Evolutionary conservation across 2,329 filamentous ascomycete species (phyloP).

Genomic region (Ceratocystis huliohia): DNA sequence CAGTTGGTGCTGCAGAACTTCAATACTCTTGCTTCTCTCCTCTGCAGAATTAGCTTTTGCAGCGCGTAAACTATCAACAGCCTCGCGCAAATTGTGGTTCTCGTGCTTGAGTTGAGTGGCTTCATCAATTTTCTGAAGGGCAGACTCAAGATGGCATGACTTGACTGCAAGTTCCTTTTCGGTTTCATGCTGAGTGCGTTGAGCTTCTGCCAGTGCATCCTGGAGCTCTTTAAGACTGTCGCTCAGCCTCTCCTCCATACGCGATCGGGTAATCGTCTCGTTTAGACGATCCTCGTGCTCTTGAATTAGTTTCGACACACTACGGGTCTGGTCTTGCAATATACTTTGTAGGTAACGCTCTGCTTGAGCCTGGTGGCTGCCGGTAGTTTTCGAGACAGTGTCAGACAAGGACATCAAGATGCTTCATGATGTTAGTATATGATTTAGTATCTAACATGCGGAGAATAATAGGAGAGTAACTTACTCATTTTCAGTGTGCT

Average conservation of each 20-base stretch:
- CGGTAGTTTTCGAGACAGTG: not conserved
- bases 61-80: constrained; percentile 1
- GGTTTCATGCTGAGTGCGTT: not conserved
- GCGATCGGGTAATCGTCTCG: not conserved
- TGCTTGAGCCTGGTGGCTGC: not conserved
- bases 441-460: not conserved
- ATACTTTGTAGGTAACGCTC: not conserved
- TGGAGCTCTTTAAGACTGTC: constrained; percentile 14
- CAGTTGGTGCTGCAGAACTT: constrained; percentile 8
- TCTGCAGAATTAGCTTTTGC: not conserved
- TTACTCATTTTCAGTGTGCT: constrained; percentile 11
- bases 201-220: constrained; percentile 11
- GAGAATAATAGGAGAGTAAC: not conserved
- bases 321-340: not conserved
- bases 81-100: constrained; percentile 10
- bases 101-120: constrained; percentile 5
- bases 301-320: constrained; percentile 2
- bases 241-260: not conserved
- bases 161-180: constrained; percentile 16
- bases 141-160: constrained; percentile 8
- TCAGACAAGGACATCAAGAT: constrained; percentile 13
- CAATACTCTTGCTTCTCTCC: constrained; percentile 8
- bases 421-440: constrained; percentile 10
- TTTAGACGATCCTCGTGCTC: constrained; percentile 1
- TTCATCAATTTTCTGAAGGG: constrained; percentile 11